These are phyloP conservation scores for Sicyos baderoa DNA, from an alignment of 306 rosid genomes.

Conservation along the genomic window DNA sequence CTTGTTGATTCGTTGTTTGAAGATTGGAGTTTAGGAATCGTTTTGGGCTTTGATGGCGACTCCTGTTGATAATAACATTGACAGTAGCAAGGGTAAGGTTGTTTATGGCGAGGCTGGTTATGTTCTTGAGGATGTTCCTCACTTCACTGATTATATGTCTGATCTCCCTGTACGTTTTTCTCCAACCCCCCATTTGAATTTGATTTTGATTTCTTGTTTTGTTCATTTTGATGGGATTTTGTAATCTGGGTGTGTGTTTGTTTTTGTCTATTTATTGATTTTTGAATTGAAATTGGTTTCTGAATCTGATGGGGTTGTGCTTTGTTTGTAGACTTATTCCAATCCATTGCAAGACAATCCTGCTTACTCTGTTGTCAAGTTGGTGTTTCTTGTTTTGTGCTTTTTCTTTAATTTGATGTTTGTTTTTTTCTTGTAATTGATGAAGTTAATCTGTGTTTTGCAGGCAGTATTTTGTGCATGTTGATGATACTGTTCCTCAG, in stretches of 20 bases:
- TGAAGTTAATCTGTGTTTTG: conserved; percentile 14
- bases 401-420: neutral
- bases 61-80: conserved; percentile 1
- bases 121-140: conserved; percentile 58
- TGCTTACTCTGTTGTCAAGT: conserved; percentile 93
- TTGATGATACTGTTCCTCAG: conserved; percentile 73
- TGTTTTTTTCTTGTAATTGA: conserved; percentile 1
- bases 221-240: neutral
- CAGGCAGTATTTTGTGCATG: conserved; percentile 94
- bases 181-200: neutral
- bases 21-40: neutral
- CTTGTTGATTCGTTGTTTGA: neutral
- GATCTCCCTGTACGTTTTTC: conserved; percentile 32
- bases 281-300: neutral
- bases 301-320: too few species aligned
- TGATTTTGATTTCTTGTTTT: neutral
- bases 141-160: conserved; percentile 43
- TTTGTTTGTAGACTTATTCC: conserved; percentile 42
- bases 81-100: conserved; percentile 26
- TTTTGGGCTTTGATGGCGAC: conserved; percentile 18
- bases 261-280: neutral
- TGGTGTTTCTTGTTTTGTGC: conserved; percentile 18
- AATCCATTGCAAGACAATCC: conserved; percentile 92
- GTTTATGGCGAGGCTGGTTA: conserved; percentile 40
- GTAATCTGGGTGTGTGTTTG: conserved; percentile 1